Percentiles rank a stretch among this genome's conserved stretches.
Evolutionary conservation across 768 basidiomycete genomes (phyloP).

Genomic region (Gloeostereum incarnatum): DNA sequence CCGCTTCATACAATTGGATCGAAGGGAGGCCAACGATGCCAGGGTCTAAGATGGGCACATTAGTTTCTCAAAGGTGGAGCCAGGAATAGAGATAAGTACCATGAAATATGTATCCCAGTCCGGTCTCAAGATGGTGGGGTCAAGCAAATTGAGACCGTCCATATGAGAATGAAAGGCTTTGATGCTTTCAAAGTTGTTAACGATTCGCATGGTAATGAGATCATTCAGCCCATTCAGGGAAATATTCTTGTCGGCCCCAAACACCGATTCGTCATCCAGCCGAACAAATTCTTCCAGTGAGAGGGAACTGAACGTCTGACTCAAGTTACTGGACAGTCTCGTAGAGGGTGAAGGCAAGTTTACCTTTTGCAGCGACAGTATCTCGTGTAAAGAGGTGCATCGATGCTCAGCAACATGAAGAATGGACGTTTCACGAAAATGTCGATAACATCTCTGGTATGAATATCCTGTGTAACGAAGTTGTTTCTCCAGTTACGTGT

Average conservation of each 20-base stretch:
- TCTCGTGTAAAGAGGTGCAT: slow-evolving; percentile 71
- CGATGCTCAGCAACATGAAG: slow-evolving; percentile 75
- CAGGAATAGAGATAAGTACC: slow-evolving; percentile 33
- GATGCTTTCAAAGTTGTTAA: slow-evolving; percentile 53
- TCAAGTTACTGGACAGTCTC: not conserved
- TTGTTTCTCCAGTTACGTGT: slow-evolving; percentile 75
- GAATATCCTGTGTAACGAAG: slow-evolving; percentile 75
- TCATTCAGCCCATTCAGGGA: slow-evolving; percentile 30
- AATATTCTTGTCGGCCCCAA: slow-evolving; percentile 28
- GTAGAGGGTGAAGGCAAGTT: slow-evolving; percentile 11
- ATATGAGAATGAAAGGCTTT: slow-evolving; percentile 53
- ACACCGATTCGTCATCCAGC: slow-evolving; percentile 61
- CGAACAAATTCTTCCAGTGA: slow-evolving; percentile 69
- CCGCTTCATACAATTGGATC: slow-evolving; percentile 96
- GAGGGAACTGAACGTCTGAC: slow-evolving; percentile 11
- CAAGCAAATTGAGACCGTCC: slow-evolving; percentile 56
- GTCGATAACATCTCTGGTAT: slow-evolving; percentile 44
- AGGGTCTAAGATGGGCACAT: slow-evolving; percentile 47
- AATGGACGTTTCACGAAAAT: slow-evolving; percentile 82
- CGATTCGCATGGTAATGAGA: slow-evolving; percentile 49
- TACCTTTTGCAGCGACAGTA: slow-evolving; percentile 51
- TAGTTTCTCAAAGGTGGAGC: not conserved
- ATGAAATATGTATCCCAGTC: slow-evolving; percentile 98
- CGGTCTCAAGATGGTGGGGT: slow-evolving; percentile 73
- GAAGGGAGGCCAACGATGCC: slow-evolving; percentile 79